Base-by-base conservation (phyloP, 108 stramenopile species). In the Discostella pseudostelligera region DNA sequence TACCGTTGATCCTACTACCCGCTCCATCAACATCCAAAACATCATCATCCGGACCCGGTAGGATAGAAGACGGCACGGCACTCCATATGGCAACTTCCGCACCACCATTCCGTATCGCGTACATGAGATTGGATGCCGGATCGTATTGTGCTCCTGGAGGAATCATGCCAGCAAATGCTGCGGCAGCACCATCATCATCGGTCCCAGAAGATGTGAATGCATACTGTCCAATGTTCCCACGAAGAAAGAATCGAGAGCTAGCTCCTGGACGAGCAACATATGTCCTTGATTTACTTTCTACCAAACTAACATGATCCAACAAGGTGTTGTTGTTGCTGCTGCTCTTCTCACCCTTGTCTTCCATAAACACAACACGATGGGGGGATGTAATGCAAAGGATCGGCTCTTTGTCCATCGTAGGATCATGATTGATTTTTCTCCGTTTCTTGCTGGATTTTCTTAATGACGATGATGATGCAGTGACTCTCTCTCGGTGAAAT, bases 91-190 rank as follows among this genome's bases (percentile, higher is more conserved):
- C 75, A 43, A 76, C 24, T 25, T 76, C 75, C 11, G 72, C 42
- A 24, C 75, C 63, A 36, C 68, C 68, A 44, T 76, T 76, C 37
- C 75, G 62, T 44, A 76, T 68, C 3, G 75, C 75, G 50, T 76
- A 76, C 2, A 69, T 56, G 42, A 76, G 37, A 47, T 76, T 69
- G 8, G 68, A 68, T 28, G 58, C 32, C 10, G 75, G 63, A n/a
- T 76, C 63, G 26, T 65, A 76, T 14, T 65, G 62, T 20, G 75
- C 75, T 37, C 75, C 75, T 32, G 46, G 13, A 3, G 68, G 62
- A 17, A 29, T 14, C 32, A 69, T 63, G 17, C 75, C 75, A 26
- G 62, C 49, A 49, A 76, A 56, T 35, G 57, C 19, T 25, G 42
- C 56, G 40, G 29, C 56, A 6, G 39, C 25, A 48, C 29, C 57